Conservation (phyloP, 306 rosid genomes). For the Lotus japonicus region DNA sequence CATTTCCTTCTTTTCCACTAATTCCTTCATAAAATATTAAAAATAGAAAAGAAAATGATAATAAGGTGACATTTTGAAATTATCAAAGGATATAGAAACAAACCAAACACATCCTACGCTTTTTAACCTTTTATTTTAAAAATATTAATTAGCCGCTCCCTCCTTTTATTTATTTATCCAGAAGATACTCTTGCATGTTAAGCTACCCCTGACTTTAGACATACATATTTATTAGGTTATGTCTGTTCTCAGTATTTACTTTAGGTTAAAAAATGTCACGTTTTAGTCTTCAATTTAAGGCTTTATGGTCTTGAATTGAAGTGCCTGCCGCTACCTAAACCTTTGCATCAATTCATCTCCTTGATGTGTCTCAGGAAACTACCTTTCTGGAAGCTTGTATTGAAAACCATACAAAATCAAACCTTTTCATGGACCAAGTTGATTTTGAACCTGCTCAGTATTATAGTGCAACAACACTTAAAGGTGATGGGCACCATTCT, state of each 20-base stretch:
- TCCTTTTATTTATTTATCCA: constrained; percentile 1
- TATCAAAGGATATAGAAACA: not conserved
- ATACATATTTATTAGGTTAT: not conserved
- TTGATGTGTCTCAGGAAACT: constrained; percentile 61
- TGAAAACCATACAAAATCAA: constrained; percentile 94
- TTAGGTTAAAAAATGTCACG: not conserved
- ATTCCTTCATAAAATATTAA: not conserved
- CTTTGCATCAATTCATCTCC: constrained; percentile 13
- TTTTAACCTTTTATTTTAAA: constrained; percentile 13
- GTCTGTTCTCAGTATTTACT: constrained; percentile 18
- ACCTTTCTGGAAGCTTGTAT: constrained; percentile 97
- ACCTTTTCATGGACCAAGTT: constrained; percentile 98
- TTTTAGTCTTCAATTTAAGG: not conserved
- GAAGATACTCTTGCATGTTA: not conserved
- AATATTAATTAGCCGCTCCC: not conserved
- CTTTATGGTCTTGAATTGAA: constrained; percentile 11
- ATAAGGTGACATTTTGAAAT: not conserved
- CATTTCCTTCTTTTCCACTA: not conserved
- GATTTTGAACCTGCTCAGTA: constrained; percentile 89
- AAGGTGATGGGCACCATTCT: constrained; percentile 55
- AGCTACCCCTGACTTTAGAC: not conserved
- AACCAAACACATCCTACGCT: not conserved
- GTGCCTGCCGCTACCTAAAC: not conserved
- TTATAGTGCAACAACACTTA: constrained; percentile 72
- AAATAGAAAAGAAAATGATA: not conserved